Percentiles rank a stretch among this genome's conserved stretches.
phyloP scores from a whole-genome alignment of 805 yeast genomes.

The Blastobotrys muscicola region DNA sequence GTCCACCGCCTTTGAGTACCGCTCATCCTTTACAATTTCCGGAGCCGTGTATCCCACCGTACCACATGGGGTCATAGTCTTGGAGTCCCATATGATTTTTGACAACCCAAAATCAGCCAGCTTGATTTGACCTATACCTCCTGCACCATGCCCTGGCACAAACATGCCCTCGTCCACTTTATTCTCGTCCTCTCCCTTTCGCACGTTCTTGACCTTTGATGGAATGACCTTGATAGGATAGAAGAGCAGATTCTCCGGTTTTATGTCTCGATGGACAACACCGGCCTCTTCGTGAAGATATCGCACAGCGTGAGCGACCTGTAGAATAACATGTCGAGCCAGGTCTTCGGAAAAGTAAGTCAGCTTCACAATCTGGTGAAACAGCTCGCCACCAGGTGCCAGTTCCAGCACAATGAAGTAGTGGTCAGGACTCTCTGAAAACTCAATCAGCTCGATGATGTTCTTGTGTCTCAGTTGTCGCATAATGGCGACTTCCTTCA shows the following conservation, averaged over 20 bases:
- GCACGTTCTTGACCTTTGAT: constrained; percentile 22
- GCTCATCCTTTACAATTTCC: constrained; percentile 89
- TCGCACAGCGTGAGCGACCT: constrained; percentile 60
- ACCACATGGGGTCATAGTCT: constrained; percentile 96
- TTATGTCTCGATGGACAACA: constrained; percentile 71
- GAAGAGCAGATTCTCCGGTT: constrained; percentile 69
- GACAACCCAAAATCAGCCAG: constrained; percentile 94
- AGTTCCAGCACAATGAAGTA: constrained; percentile 61
- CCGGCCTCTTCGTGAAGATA: constrained; percentile 64
- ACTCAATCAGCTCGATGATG: constrained; percentile 45
- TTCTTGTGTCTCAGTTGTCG: constrained; percentile 52
- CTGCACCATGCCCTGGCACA: constrained; percentile 75
- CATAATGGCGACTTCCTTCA: constrained; percentile 70
- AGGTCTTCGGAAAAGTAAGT: constrained; percentile 70
- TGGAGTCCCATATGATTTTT: constrained; percentile 77
- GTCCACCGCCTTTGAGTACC: constrained; percentile 88
- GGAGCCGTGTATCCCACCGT: constrained; percentile 99
- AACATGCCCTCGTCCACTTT: constrained; percentile 85
- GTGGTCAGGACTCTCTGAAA: constrained; percentile 40
- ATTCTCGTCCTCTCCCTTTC: constrained; percentile 34
- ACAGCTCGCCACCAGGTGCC: constrained; percentile 71
- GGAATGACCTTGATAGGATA: constrained; percentile 42
- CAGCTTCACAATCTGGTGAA: constrained; percentile 66
- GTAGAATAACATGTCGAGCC: constrained; percentile 62
- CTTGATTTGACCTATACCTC: constrained; percentile 81